Base-by-base conservation (phyloP, 805 yeast species). In the Candida chauliodis region DNA sequence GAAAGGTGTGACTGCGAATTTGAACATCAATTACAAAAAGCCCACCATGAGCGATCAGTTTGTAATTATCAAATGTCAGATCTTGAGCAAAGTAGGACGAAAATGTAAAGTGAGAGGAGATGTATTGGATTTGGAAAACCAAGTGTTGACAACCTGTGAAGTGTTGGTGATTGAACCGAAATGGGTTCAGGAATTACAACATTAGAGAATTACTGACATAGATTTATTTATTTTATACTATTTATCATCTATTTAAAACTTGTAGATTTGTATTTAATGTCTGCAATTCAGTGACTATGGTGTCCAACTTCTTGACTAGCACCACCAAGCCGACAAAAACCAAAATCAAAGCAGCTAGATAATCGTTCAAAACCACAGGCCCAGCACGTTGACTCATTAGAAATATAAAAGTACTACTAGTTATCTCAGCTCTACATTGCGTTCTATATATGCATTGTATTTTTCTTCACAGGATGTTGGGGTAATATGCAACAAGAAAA, bases 1-100 rank as follows among this genome's bases (percentile, higher is more conserved):
- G 37, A 59, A 56, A 42, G 73, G 70, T 1, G 71, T 68, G 14
- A 68, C 73, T 10, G 73, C 73, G 10, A 66, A 63, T 41, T 62
- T 67, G 51, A 67, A 66, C 43, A 58, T 67, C 41, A 63, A 58
- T 47, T 68, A 65, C 42, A 54, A 51, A 36, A 52, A 57, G 38
- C 73, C 73, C 3, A 59, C 69, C 26, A 57, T 34, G 37, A 56
- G 58, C 7, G 50, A 63, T 42, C 51, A 56, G 15, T 53, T 46
- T 34, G 53, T 67, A 9, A 47, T 64, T 53, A 51, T 68, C 14
- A 63, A 58, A 37, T 66, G 73, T 42, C 48, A 49, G 19, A 28
- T 63, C 4, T 27, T 52, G 3, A 58, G 49, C 38, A 66, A 63
- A 38, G 30, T 32, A 5, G 72, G 73, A 8, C 53, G 73, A 34